Conservation (phyloP, 2,329 filamentous ascomycete genomes). For the Penicillium oxalicum region DNA sequence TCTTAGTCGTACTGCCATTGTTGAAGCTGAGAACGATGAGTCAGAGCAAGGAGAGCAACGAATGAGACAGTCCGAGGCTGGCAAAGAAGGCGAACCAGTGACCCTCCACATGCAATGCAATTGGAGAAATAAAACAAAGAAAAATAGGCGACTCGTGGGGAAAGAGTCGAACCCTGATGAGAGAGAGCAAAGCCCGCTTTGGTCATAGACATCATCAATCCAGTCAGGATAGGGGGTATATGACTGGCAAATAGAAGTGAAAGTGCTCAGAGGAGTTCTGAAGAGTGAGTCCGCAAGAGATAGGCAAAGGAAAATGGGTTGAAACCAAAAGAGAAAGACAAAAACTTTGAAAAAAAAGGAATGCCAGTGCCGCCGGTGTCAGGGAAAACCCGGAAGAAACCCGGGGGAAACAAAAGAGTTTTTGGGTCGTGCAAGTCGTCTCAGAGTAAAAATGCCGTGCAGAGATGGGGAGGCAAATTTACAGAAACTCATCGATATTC, state of each 20-base stretch:
- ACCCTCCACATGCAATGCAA: not conserved
- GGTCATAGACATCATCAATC: conserved; percentile 33
- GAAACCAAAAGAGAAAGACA: conserved; percentile 8
- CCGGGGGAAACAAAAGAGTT: conserved; percentile 13
- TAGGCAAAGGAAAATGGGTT: conserved; percentile 6
- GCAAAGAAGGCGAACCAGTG: not conserved
- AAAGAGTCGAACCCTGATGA: conserved; percentile 15
- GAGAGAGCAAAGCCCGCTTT: conserved; percentile 40
- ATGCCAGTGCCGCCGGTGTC: conserved; percentile 10
- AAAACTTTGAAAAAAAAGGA: conserved; percentile 13
- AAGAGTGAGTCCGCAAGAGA: too few species aligned
- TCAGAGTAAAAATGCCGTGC: conserved; percentile 9
- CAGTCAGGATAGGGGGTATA: conserved; percentile 15
- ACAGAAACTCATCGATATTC: conserved; percentile 43
- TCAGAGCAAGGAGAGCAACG: conserved; percentile 9
- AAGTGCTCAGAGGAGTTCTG: not conserved
- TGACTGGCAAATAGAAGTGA: conserved; percentile 9
- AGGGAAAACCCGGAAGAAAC: not conserved
- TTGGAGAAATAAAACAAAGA: not conserved
- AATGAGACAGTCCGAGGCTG: not conserved
- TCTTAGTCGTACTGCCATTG: too few species aligned
- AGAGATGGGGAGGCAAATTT: conserved; percentile 14
- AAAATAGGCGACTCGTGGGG: not conserved
- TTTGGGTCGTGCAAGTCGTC: conserved; percentile 29
- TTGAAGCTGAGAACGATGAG: not conserved